Evolutionary conservation across 306 rosid species (phyloP), one percentile per base, ranked within the genome.

Genomic region (Alnus rubra): DNA sequence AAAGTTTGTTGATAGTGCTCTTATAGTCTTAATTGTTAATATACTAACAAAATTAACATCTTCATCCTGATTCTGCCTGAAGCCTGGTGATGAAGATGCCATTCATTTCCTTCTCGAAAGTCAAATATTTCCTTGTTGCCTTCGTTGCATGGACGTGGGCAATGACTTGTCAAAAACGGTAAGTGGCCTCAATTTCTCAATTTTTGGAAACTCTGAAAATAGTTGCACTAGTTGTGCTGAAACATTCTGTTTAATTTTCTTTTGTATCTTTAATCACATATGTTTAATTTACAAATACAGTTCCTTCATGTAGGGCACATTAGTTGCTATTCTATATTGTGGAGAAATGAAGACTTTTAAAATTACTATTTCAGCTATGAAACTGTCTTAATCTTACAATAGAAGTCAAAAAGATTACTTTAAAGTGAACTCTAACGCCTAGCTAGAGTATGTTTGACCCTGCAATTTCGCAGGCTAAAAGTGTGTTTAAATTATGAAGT

Each of bases 141-240:
- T 82, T n/a, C 64, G 64, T 48, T 84, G 88, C 83, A 77, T 87
- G 88, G 73, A 82, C 7, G 69, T 80, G 7, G 88, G 88, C 48
- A 75, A 31, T 15, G 73, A 15, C 33, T 30, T 80, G 69, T 70
- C 88, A 31, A 84, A 74, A 82, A 77, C 84, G 2, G 89, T 86
- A 71, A 83, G 89, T 70, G 28, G 68, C 30, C 4, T 14, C 14
- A n/a, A 76, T 64, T 65, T 39, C 2, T 47, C 5, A 51, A 37
- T 23, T 8, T 10, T 11, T 76, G 18, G 23, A 31, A 67, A 23
- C 49, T 64, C 23, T 42, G 69, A 42, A 49, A 37, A 37, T 37
- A 16, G 10, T 33, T 63, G 18, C 19, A 4, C 15, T 63, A 47
- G 8, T 63, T 35, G n/a, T 35, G 19, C 16, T 63, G n/a, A 63